Conservation (phyloP, 306 rosid genomes). For the Vachellia pachyceras region DNA sequence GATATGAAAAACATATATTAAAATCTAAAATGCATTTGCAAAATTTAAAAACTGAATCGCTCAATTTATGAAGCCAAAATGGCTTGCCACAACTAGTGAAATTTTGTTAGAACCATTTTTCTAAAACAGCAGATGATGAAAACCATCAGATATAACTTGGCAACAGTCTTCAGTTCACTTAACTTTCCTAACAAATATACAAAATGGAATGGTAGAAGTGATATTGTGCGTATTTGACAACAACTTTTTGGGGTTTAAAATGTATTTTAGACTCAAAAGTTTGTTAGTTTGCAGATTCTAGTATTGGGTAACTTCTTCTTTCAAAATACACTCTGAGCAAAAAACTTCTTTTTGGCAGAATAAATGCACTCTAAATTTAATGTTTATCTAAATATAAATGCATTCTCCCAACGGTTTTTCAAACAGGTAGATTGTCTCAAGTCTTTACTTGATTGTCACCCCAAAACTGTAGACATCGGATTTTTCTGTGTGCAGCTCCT, state of each 20-base stretch:
- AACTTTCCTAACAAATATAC: not conserved
- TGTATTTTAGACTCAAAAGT: too few species aligned
- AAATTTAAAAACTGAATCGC: conserved; percentile 10
- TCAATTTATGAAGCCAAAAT: conserved; percentile 14
- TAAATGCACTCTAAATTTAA: too few species aligned
- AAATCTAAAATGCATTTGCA: conserved; percentile 19
- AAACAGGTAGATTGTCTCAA: too few species aligned
- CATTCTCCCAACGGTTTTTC: too few species aligned
- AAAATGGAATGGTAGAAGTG: conserved; percentile 3
- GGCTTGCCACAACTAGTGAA: conserved; percentile 8
- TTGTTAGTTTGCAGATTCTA: too few species aligned
- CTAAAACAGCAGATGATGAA: not conserved
- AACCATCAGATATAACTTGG: not conserved
- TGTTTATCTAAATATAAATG: too few species aligned
- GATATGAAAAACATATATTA: conserved; percentile 2
- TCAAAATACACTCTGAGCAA: too few species aligned
- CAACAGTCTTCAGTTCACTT: conserved; percentile 11
- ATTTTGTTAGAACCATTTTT: not conserved
- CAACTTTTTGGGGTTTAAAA: too few species aligned
- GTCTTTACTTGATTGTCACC: conserved; percentile 76
- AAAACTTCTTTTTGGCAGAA: too few species aligned
- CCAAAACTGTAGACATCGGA: conserved; percentile 97
- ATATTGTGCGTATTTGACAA: too few species aligned
- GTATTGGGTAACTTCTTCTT: too few species aligned
- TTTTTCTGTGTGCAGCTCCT: conserved; percentile 80